phyloP scores from a whole-genome alignment of 352 stramenopile species.

The Globisporangium mamillatum region DNA sequence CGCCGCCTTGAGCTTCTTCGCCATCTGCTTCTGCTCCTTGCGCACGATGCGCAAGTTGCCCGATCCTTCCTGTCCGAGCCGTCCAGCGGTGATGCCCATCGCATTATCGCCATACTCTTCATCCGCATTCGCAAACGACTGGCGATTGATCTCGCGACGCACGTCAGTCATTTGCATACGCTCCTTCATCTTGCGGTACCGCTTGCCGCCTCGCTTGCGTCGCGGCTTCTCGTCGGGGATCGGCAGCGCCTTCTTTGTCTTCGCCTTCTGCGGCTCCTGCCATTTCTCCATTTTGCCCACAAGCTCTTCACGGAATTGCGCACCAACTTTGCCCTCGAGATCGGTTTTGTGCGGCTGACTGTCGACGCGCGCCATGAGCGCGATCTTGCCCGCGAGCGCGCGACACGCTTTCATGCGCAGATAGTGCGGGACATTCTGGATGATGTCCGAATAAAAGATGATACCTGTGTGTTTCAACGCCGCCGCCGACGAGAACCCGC shows the following conservation, averaged over 20 bases:
- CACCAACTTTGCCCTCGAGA: conserved; percentile 60
- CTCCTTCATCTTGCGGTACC: conserved; percentile 97
- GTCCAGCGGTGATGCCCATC: conserved; percentile 95
- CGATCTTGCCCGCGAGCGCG: conserved; percentile 87
- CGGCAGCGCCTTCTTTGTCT: conserved; percentile 96
- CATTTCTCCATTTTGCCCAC: conserved; percentile 95
- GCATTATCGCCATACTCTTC: conserved; percentile 98
- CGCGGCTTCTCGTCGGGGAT: conserved; percentile 94
- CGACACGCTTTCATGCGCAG: conserved; percentile 94
- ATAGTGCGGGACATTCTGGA: conserved; percentile 88
- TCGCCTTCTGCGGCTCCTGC: conserved; percentile 96
- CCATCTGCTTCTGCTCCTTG: conserved; percentile 91
- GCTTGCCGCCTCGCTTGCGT: conserved; percentile 92
- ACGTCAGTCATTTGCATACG: conserved; percentile 97
- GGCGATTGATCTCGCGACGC: conserved; percentile 95
- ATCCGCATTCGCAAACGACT: conserved; percentile 92
- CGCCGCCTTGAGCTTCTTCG: conserved; percentile 91
- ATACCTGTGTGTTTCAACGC: conserved; percentile 92
- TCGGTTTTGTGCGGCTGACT: conserved; percentile 83
- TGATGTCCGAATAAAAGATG: conserved; percentile 92
- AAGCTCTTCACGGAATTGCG: conserved; percentile 90
- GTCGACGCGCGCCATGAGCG: conserved; percentile 92
- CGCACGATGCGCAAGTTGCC: conserved; percentile 83
- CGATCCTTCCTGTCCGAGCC: conserved; percentile 88
- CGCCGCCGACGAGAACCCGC: conserved; percentile 82